Evolutionary conservation across 2,329 filamentous ascomycete genomes (phyloP), one percentile per base, ranked within the genome.

Genomic region (Fusarium nelsonii): DNA sequence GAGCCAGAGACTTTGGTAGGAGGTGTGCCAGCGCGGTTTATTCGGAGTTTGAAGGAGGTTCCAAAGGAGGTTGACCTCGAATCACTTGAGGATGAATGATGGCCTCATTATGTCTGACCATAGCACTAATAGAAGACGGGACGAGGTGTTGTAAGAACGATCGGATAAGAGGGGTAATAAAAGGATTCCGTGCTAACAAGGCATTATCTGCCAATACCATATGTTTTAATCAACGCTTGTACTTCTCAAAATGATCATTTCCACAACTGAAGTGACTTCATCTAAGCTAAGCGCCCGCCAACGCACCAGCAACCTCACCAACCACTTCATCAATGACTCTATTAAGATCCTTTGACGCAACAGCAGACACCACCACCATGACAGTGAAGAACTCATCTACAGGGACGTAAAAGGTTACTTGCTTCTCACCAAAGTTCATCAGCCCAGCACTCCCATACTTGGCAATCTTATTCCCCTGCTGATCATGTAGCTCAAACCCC

Each of bases 371-470:
- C 7, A 76, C 16, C 5, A 75, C 54, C 8, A 72, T 58, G 2
- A 72, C 66, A 7, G 58, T n/a, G 6, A 73, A 71, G 36, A 65
- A 69, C 5, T 70, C 69, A 16, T 75, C 75, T 16, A 71, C 70
- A 3, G 45, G 58, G 0, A 70, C 70, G 37, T 69, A 72, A 2
- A 75, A 39, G 28, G 59, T 51, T 14, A 75, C 30, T 14, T 65
- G 58, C 59, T 72, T 75, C 36, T 73, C 68, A n/a, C 57, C 55
- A 23, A 60, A 37, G 4, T 16, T 46, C 15, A 12, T 37, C 6
- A 66, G 16, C 2, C 68, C 56, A 2, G 61, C 66, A 8, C 61
- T 69, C 7, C 73, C 67, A n/a, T 71, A 61, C 52, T 70, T 73
- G 8, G 72, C 70, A 14, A 74, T 9, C 34, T 57, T 73, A 3